A percentile compares a stretch with the other conserved stretches of the same genome.
phyloP scores from a whole-genome alignment of 148 eudicot genomes.

The Dianthus caryophyllus region DNA sequence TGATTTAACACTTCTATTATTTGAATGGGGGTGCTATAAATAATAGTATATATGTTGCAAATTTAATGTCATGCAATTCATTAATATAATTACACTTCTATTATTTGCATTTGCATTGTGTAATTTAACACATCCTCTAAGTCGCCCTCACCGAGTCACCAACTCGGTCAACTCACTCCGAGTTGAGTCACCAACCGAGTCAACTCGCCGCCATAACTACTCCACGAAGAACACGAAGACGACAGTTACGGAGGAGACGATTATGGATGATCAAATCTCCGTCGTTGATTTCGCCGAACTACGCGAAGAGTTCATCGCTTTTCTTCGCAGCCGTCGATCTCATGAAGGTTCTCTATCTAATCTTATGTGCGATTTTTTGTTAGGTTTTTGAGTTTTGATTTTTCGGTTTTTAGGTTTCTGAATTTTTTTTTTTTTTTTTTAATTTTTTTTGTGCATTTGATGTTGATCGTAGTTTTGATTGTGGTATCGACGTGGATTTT shows the following conservation, averaged over 20 bases:
- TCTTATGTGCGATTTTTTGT: no score
- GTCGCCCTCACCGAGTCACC: constrained; percentile 2
- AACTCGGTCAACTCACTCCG: background rate
- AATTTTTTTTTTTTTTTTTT: no score
- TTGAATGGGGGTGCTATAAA: no score
- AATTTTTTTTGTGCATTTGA: no score
- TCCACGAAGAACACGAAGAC: background rate
- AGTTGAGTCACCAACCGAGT: background rate
- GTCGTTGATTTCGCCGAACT: constrained; percentile 29
- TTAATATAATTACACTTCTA: no score
- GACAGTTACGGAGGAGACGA: background rate
- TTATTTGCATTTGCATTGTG: no score
- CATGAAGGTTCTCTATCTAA: constrained; percentile 36
- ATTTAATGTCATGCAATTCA: no score
- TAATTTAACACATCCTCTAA: background rate
- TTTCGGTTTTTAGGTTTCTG: background rate
- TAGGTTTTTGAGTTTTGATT: background rate
- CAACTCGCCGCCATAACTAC: constrained; percentile 3
- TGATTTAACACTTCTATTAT: no score
- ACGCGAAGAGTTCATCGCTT: constrained; percentile 41
- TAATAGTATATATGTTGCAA: no score
- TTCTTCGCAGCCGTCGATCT: constrained; percentile 52
- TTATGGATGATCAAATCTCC: constrained; percentile 25
- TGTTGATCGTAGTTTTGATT: no score
- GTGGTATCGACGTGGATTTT: no score